These are phyloP conservation scores for Dioscorea cayenensis DNA, from an alignment of 116 monocot genomes.

Conservation along the genomic window DNA sequence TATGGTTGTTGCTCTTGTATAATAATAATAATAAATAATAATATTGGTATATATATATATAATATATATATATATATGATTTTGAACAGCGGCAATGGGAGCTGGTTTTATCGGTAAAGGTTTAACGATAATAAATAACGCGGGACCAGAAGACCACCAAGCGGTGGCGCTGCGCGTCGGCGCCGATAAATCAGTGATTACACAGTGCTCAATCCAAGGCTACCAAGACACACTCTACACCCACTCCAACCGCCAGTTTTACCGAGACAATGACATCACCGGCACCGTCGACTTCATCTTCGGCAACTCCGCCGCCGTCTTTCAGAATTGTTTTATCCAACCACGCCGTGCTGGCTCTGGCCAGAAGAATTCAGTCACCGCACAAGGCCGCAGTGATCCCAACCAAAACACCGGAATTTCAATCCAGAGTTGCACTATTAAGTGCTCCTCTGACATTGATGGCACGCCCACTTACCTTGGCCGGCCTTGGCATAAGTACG, in stretches of 20 bases:
- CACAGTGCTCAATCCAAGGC: constrained; percentile 42
- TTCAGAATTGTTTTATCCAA: constrained; percentile 38
- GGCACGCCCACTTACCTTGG: constrained; percentile 35
- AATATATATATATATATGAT: no score
- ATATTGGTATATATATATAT: no score
- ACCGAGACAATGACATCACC: constrained; percentile 33
- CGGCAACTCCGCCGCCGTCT: constrained; percentile 43
- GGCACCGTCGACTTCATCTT: constrained; percentile 63
- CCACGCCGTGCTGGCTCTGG: constrained; percentile 11
- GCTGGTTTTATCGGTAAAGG: constrained; percentile 46
- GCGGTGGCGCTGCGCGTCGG: constrained; percentile 54
- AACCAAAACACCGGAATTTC: constrained; percentile 53
- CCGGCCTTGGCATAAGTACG: constrained; percentile 38
- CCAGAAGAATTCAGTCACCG: constrained; percentile 36
- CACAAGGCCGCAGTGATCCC: constrained; percentile 36
- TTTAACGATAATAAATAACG: constrained; percentile 46
- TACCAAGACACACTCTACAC: constrained; percentile 60
- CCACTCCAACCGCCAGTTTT: constrained; percentile 56
- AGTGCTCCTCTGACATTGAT: constrained; percentile 23
- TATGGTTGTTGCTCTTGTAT: no score
- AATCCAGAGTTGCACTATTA: constrained; percentile 31
- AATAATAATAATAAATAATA: no score
- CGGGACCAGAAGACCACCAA: constrained; percentile 43
- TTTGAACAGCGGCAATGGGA: constrained; percentile 30
- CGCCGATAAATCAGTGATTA: constrained; percentile 24